Conservation (phyloP, 176 grass and related monocot genomes). For the Dendrocalamus sinicus region DNA sequence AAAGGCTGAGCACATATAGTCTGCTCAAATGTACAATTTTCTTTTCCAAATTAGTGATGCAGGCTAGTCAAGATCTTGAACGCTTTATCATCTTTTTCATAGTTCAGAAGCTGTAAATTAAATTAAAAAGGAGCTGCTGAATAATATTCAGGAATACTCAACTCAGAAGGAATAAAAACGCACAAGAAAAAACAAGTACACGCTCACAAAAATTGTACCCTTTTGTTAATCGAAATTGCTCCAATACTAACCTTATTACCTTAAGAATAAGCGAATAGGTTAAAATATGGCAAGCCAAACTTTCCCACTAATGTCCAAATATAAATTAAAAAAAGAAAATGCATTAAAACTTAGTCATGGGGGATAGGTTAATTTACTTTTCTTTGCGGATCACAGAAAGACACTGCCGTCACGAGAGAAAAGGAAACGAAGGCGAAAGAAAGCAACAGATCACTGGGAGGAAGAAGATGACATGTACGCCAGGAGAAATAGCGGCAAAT, state of each 20-base stretch:
- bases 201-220: not conserved
- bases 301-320: not conserved
- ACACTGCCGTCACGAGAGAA: constrained; percentile 36
- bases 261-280: not conserved
- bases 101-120: not conserved
- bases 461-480: not conserved
- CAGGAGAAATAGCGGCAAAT: not conserved
- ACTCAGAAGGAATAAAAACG: not conserved
- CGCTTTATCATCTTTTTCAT: not conserved
- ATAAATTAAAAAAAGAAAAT: not conserved
- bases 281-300: not conserved
- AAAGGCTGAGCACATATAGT: not conserved
- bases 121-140: not conserved
- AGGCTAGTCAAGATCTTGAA: not conserved
- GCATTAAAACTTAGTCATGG: not conserved
- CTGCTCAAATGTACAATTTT: not conserved
- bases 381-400: not conserved
- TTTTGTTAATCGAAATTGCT: not conserved
- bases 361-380: constrained; percentile 15
- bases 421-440: constrained; percentile 21
- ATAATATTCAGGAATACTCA: not conserved
- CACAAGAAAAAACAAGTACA: not conserved
- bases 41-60: not conserved
- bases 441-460: not conserved
- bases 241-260: not conserved